These are phyloP conservation scores for Saccharomyces pastorianus DNA, from an alignment of 1,139 yeast genomes.

Conservation along the genomic window DNA sequence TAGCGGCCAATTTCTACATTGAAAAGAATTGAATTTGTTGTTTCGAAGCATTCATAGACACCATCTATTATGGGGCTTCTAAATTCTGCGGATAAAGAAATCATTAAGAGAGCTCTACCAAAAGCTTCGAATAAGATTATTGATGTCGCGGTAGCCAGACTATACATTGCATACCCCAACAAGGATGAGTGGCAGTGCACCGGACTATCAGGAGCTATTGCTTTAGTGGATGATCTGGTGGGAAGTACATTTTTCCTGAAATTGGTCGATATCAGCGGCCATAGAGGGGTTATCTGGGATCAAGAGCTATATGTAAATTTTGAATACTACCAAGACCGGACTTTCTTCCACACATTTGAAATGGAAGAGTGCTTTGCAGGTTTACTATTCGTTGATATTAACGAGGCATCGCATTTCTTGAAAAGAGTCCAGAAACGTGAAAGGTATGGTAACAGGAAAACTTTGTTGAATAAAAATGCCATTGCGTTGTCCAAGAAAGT, in stretches of 20 bases:
- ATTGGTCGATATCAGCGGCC: conserved; percentile 74
- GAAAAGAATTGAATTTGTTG: background rate
- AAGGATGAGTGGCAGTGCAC: conserved; percentile 78
- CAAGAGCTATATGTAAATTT: conserved; percentile 87
- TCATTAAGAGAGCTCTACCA: conserved; percentile 80
- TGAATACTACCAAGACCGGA: conserved; percentile 84
- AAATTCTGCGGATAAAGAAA: conserved; percentile 69
- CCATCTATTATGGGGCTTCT: conserved; percentile 47
- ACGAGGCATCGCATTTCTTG: conserved; percentile 77
- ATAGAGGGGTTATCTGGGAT: conserved; percentile 90
- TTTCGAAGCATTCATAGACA: background rate
- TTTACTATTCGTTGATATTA: conserved; percentile 76
- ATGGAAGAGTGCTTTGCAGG: conserved; percentile 89
- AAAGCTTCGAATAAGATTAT: conserved; percentile 80
- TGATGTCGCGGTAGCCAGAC: conserved; percentile 84
- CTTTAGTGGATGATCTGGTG: conserved; percentile 81
- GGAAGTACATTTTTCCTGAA: conserved; percentile 91
- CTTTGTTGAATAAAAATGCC: conserved; percentile 79
- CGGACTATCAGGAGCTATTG: conserved; percentile 81
- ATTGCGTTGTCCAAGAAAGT: conserved; percentile 59
- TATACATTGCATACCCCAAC: conserved; percentile 85
- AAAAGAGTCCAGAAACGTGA: conserved; percentile 66
- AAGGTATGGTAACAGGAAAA: conserved; percentile 80
- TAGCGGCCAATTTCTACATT: background rate
- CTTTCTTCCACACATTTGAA: conserved; percentile 92